Evolutionary conservation across 768 basidiomycete species (phyloP).

Genomic region (Asterophora parasitica): DNA sequence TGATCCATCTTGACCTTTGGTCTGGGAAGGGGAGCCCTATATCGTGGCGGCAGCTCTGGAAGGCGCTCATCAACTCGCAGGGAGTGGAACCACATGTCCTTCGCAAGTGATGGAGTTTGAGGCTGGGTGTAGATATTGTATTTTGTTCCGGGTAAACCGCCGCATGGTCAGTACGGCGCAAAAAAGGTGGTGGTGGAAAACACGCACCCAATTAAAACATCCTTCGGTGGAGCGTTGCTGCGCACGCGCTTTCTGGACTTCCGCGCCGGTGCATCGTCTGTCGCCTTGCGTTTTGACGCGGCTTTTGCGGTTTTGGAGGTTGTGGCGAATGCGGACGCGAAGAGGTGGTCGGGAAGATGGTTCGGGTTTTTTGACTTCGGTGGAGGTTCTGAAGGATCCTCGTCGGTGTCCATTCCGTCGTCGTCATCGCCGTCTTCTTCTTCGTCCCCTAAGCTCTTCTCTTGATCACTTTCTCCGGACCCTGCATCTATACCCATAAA

Average conservation of each 20-base stretch:
- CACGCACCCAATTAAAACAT: conserved; percentile 52
- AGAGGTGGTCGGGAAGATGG: conserved; percentile 65
- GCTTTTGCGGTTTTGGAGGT: conserved; percentile 15
- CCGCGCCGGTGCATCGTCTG: conserved; percentile 19
- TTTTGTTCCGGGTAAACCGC: conserved; percentile 26
- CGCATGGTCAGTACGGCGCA: neutral
- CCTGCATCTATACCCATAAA: conserved; percentile 19
- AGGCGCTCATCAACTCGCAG: conserved; percentile 47
- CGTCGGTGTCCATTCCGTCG: conserved; percentile 19
- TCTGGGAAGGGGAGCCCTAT: conserved; percentile 63
- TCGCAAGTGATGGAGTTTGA: conserved; percentile 20
- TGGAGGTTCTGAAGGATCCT: conserved; percentile 14
- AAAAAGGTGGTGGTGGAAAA: conserved; percentile 1
- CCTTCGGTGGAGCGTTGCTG: conserved; percentile 33
- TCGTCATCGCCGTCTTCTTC: conserved; percentile 21
- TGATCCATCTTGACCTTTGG: neutral
- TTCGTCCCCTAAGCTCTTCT: conserved; percentile 10
- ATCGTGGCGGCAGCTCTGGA: conserved; percentile 77
- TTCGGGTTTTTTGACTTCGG: conserved; percentile 29
- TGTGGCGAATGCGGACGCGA: conserved; percentile 49
- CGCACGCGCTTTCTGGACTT: conserved; percentile 28
- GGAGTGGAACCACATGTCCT: conserved; percentile 56
- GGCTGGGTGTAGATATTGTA: too few relatives aligned
- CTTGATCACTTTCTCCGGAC: conserved; percentile 18
- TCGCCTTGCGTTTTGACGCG: conserved; percentile 19